Evolutionary conservation across 768 basidiomycete species (phyloP), one percentile per base, ranked within the genome.

Genomic region (Amylocystis lapponica): DNA sequence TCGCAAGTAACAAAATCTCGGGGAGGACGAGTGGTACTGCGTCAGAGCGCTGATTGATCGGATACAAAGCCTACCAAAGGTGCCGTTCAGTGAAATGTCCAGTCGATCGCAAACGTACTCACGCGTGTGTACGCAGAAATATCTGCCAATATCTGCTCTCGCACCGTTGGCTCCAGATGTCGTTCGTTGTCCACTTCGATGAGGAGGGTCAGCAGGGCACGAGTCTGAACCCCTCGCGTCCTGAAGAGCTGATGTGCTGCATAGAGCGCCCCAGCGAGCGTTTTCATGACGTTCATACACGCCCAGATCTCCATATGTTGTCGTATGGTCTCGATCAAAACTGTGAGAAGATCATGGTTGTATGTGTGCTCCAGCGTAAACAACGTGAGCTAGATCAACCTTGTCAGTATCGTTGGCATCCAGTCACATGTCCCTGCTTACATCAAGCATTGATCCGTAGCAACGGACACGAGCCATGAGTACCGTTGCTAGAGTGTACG

Each of bases 301-400:
- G 76, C 75, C 87, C 86, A 91, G 36, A 89, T 79, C 17, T 76
- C 73, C 10, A 76, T 72, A 52, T 83, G 82, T 6, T 83, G 78
- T 46, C 78, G 74, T n/a, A 91, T 68, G 4, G 79, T 79, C 49
- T 84, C 79, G n/a, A 88, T 71, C 1, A 86, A 72, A 0, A 76
- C 74, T 3, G 70, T 68, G 21, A 88, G 67, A 6, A 79, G 63
- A 17, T 82, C 76, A 0, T 66, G 60, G 26, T 75, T 69, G 4
- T 66, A 66, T 2, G 76, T 69, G 49, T 76, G 69, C 37, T 75
- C 71, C 41, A 91, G 62, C 25, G 81, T 62, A 22, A 50, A 56
- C 20, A 70, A 41, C 22, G 58, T 64, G 30, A 69, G 49, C 67
- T 70, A 32, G 10, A 4, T 2, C 21, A 27, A 3, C 11, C 21